Evolutionary conservation across 805 yeast genomes (phyloP).

Genomic region (Candida dajiaensis): DNA sequence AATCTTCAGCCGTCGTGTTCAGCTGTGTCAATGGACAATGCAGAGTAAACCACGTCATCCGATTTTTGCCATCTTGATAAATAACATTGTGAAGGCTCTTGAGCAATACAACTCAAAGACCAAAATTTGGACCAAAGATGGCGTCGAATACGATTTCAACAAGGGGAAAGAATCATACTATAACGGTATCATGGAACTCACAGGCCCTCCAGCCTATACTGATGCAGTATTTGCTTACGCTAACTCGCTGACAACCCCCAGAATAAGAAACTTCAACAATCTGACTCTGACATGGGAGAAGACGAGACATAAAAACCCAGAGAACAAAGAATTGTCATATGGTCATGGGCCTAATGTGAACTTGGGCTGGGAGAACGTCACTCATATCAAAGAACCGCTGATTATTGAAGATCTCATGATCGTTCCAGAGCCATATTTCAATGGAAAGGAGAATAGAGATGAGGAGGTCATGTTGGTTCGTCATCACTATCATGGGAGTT

Average conservation of each 20-base stretch:
- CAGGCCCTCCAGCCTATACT: constrained; percentile 50
- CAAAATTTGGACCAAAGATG: constrained; percentile 19
- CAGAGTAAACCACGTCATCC: constrained; percentile 62
- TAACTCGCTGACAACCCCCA: constrained; percentile 5
- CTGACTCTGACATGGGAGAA: constrained; percentile 4
- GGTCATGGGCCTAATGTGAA: constrained; percentile 4
- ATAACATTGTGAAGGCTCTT: constrained; percentile 46
- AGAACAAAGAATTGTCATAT: constrained; percentile 7
- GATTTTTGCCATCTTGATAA: constrained; percentile 46
- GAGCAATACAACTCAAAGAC: constrained; percentile 29
- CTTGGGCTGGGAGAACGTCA: constrained; percentile 21
- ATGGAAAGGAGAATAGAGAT: constrained; percentile 9
- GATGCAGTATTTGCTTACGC: constrained; percentile 25
- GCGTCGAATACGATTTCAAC: constrained; percentile 30
- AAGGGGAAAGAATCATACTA: constrained; percentile 53
- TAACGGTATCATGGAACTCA: constrained; percentile 51
- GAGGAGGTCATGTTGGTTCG: constrained; percentile 8
- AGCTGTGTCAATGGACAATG: constrained; percentile 57
- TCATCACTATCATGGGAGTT: constrained; percentile 13
- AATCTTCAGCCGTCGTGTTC: constrained; percentile 46
- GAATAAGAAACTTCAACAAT: constrained; percentile 9
- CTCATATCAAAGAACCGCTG: constrained; percentile 13
- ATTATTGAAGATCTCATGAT: constrained; percentile 14
- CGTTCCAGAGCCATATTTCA: constrained; percentile 15
- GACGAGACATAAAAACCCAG: constrained; percentile 6